Percentiles rank a stretch among this genome's conserved stretches.
These are phyloP conservation scores for Lomentospora prolificans DNA, from an alignment of 2,329 filamentous ascomycete genomes.

Conservation along the genomic window DNA sequence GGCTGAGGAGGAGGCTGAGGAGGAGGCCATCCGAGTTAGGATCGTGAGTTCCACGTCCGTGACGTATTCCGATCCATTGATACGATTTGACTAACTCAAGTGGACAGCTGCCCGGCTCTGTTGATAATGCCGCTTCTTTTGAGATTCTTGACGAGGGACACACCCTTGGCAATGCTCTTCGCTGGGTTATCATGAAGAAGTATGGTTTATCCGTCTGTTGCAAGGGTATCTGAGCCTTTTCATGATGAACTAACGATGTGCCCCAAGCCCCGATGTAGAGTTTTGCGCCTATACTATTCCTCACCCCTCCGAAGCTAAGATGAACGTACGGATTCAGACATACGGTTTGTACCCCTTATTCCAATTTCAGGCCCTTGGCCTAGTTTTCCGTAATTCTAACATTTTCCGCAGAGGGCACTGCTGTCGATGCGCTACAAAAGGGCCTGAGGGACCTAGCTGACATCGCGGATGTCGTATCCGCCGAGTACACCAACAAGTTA, in stretches of 20 bases:
- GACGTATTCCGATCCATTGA: conserved; percentile 8
- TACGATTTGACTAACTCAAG: neutral
- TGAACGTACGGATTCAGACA: conserved; percentile 96
- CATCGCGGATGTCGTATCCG: conserved; percentile 85
- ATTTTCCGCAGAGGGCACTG: conserved; percentile 54
- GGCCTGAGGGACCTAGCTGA: conserved; percentile 82
- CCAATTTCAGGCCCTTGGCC: neutral
- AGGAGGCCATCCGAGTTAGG: conserved; percentile 44
- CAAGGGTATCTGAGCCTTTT: neutral
- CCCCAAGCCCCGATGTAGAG: conserved; percentile 75
- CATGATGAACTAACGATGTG: conserved; percentile 6
- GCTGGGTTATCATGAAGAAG: conserved; percentile 99
- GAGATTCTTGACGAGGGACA: conserved; percentile 92
- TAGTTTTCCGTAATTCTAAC: conserved; percentile 13
- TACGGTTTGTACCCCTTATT: conserved; percentile 74
- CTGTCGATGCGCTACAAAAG: conserved; percentile 80
- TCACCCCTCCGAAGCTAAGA: conserved; percentile 88
- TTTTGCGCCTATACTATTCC: conserved; percentile 98
- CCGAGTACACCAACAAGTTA: conserved; percentile 65
- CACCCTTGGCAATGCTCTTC: conserved; percentile 85
- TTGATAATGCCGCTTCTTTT: conserved; percentile 84
- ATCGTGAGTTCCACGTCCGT: conserved; percentile 39
- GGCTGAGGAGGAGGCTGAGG: conserved; percentile 28
- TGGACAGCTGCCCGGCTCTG: conserved; percentile 68
- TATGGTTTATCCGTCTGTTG: conserved; percentile 31